Evolutionary conservation across 805 yeast genomes (phyloP).

Genomic region (Saccharomycopsis oosterbeekiorum): DNA sequence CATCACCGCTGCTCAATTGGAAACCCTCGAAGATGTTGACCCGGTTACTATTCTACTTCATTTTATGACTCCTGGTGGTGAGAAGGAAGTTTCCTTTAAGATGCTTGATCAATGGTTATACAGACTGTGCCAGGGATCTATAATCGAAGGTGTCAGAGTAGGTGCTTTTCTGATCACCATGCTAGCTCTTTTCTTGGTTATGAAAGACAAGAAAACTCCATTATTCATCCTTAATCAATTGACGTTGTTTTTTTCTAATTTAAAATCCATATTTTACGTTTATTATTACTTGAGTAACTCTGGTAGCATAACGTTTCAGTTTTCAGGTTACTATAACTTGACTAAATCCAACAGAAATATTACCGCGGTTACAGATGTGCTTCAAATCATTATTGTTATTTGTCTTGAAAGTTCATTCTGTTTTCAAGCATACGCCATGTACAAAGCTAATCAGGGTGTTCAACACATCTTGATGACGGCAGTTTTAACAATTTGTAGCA

Average conservation of each 20-base stretch:
- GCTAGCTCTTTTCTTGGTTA: slow-evolving; percentile 34
- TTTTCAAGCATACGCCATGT: slow-evolving; percentile 64
- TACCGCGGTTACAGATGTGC: slow-evolving; percentile 51
- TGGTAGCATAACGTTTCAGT: slow-evolving; percentile 35
- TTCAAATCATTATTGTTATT: slow-evolving; percentile 50
- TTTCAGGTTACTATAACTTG: slow-evolving; percentile 34
- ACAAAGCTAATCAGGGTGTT: slow-evolving; percentile 41
- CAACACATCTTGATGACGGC: neutral
- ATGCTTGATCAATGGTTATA: slow-evolving; percentile 33
- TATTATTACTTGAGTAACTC: slow-evolving; percentile 44
- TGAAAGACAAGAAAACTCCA: slow-evolving; percentile 50
- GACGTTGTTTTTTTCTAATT: slow-evolving; percentile 43
- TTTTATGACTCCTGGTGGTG: slow-evolving; percentile 36
- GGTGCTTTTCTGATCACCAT: slow-evolving; percentile 45
- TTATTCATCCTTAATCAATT: slow-evolving; percentile 58
- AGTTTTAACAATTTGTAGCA: slow-evolving; percentile 31
- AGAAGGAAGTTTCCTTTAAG: slow-evolving; percentile 28
- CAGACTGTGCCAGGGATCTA: slow-evolving; percentile 29
- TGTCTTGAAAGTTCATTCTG: slow-evolving; percentile 57
- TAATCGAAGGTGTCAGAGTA: slow-evolving; percentile 47
- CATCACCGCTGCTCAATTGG: neutral
- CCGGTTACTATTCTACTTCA: slow-evolving; percentile 27
- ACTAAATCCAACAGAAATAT: slow-evolving; percentile 32
- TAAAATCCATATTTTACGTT: slow-evolving; percentile 55
- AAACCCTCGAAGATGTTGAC: neutral